A percentile compares a stretch with the other conserved stretches of the same genome.
Evolutionary conservation across 495 filamentous ascomycete species (phyloP).

Genomic region (Neurospora sublineolata): DNA sequence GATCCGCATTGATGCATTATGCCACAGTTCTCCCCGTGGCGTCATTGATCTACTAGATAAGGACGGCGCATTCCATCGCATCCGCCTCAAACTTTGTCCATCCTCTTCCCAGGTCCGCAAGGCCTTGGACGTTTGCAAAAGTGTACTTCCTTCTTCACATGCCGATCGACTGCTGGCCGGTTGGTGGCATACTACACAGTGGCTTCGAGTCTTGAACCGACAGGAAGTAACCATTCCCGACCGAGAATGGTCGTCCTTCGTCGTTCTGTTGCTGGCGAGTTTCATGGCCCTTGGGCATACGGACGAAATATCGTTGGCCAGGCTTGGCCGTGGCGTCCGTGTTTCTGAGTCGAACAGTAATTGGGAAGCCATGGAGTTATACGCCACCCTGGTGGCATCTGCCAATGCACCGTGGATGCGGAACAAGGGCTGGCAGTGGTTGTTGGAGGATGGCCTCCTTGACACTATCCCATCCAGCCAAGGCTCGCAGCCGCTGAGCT

Average conservation of each 20-base stretch:
- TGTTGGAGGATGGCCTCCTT: constrained; percentile 42
- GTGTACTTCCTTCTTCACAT: constrained; percentile 46
- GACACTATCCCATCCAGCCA: constrained; percentile 2
- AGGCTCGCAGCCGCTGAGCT: constrained; percentile 12
- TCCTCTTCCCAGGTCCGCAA: constrained; percentile 47
- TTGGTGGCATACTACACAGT: constrained; percentile 69
- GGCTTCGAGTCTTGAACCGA: constrained; percentile 29
- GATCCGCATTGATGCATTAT: constrained; percentile 30
- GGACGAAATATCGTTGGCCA: constrained; percentile 8
- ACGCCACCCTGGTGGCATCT: constrained; percentile 34
- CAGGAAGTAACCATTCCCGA: constrained; percentile 36
- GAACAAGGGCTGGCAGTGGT: constrained; percentile 62
- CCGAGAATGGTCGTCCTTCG: constrained; percentile 67
- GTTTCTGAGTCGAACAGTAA: constrained; percentile 11
- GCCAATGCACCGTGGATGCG: constrained; percentile 56
- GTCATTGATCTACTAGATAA: constrained; percentile 54
- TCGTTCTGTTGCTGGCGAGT: constrained; percentile 54
- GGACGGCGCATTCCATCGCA: constrained; percentile 47
- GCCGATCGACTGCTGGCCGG: constrained; percentile 55
- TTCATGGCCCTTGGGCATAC: constrained; percentile 28
- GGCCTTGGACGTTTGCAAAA: constrained; percentile 48
- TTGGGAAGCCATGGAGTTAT: constrained; percentile 28
- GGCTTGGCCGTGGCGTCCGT: not conserved
- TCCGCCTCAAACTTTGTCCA: constrained; percentile 57
- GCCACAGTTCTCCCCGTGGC: constrained; percentile 39